These are phyloP conservation scores for Kuraishia piskuri DNA, from an alignment of 805 yeast species.

Conservation along the genomic window DNA sequence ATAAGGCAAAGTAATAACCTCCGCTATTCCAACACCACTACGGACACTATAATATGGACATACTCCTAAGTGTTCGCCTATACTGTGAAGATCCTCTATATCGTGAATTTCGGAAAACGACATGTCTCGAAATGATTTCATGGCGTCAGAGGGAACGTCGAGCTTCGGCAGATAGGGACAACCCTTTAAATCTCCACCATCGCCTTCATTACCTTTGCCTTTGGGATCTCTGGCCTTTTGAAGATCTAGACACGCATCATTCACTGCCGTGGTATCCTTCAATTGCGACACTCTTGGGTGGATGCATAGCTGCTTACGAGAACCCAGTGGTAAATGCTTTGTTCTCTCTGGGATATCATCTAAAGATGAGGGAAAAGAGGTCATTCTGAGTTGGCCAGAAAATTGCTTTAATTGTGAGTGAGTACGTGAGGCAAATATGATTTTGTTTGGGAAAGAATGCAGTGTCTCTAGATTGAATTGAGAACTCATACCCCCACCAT, in stretches of 20 bases:
- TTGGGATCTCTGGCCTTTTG: conserved; percentile 25
- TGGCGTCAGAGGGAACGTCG: conserved; percentile 21
- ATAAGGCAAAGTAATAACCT: conserved; percentile 78
- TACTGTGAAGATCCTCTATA: conserved; percentile 64
- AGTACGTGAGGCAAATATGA: conserved; percentile 67
- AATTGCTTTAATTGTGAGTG: conserved; percentile 86
- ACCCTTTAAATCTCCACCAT: conserved; percentile 3
- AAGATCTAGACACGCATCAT: conserved; percentile 74
- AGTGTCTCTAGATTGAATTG: neutral
- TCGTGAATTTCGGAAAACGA: conserved; percentile 52
- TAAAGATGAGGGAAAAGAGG: conserved; percentile 58
- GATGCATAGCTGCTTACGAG: conserved; percentile 80
- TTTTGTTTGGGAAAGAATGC: neutral
- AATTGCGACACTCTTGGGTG: conserved; percentile 49
- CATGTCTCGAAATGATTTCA: conserved; percentile 42
- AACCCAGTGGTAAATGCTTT: conserved; percentile 69
- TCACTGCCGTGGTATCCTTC: conserved; percentile 45
- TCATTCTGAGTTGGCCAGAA: conserved; percentile 56
- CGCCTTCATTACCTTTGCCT: neutral
- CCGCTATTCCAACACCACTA: conserved; percentile 47
- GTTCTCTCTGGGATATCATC: conserved; percentile 36
- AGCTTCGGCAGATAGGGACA: conserved; percentile 35
- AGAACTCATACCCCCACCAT: neutral
- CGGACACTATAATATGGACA: conserved; percentile 84
- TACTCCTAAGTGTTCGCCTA: conserved; percentile 48